Percentiles rank a stretch among this genome's conserved stretches.
Evolutionary conservation across 495 filamentous ascomycete species (phyloP).

Genomic region (Terfezia boudieri): DNA sequence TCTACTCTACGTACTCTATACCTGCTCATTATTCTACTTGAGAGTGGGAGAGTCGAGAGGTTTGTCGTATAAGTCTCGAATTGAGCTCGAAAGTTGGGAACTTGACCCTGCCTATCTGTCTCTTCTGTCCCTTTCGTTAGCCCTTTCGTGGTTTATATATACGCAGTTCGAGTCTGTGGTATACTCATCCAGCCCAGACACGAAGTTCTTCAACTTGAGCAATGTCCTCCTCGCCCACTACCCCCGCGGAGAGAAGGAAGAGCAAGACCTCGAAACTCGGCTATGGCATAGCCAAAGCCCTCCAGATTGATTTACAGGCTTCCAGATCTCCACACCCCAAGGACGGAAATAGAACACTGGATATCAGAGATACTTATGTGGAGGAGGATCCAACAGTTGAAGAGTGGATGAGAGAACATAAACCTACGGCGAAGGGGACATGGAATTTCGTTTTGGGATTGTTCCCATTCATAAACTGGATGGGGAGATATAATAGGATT

Average conservation of each 20-base stretch:
- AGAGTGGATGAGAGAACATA: conserved; percentile 45
- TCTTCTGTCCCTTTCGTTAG: too few relatives aligned
- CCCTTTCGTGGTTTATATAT: too few relatives aligned
- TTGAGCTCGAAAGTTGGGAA: too few relatives aligned
- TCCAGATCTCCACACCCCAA: conserved; percentile 12
- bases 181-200: too few relatives aligned
- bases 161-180: too few relatives aligned
- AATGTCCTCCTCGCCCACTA: too few relatives aligned
- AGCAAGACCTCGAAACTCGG: conserved; percentile 33
- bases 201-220: too few relatives aligned
- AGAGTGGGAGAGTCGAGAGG: too few relatives aligned
- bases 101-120: too few relatives aligned
- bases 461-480: conserved; percentile 80
- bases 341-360: conserved; percentile 34
- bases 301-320: conserved; percentile 64
- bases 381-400: conserved; percentile 54
- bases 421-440: conserved; percentile 34
- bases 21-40: too few relatives aligned
- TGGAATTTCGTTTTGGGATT: conserved; percentile 39
- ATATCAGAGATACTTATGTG: conserved; percentile 54
- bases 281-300: conserved; percentile 49
- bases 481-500: conserved; percentile 62
- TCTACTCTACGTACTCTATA: too few relatives aligned
- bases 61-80: too few relatives aligned
- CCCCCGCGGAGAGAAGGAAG: neutral